Evolutionary conservation across 2,329 filamentous ascomycete genomes (phyloP), one percentile per base, ranked within the genome.

Genomic region (Cercospora sp.): DNA sequence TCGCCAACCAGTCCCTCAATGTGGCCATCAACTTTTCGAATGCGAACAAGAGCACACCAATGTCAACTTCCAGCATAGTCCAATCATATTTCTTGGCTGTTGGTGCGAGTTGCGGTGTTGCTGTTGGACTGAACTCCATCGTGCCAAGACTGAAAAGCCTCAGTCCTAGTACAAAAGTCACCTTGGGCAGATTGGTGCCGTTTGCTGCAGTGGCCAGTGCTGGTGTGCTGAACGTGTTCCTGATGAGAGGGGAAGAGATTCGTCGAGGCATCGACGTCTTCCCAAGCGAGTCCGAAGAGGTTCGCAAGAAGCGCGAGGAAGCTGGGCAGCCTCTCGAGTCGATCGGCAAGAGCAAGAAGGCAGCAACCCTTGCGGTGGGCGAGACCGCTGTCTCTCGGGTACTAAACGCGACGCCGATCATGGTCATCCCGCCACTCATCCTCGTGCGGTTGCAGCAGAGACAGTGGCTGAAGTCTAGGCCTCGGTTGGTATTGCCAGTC

Each of bases 181-280:
- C 96, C 21, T 88, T 98, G 2, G 86, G 88, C 65, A 90, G 95
- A n/a, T 87, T 99, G 8, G 94, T 98, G 6, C 95, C 95, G 28
- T 99, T 99, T 78, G 95, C 94, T 0, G 95, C 95, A 12, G 95
- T 99, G 10, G 94, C 94, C 32, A 91, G 89, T 68, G 95, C 95
- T 3, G 94, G 93, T 76, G 93, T 90, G 1, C 85, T 99, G 70
- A 99, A 99, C 81, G 95, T 97, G 28, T 96, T 97, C 81, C 87
- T 99, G 65, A 99, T 99, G 95, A 92, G 95, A 68, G 90, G 93
- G 71, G 94, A 97, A 80, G 95, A 99, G 83, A 98, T 99, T 75
- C 87, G 91, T 76, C 88, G 88, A 69, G 95, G 95, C 63, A 99
- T 99, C 77, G 92, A 98, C 80, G 89, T 99, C 43, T 97, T 90